Percentiles rank a stretch among this genome's conserved stretches.
Conservation (phyloP, 257 asterid species). For the Solanum etuberosum region DNA sequence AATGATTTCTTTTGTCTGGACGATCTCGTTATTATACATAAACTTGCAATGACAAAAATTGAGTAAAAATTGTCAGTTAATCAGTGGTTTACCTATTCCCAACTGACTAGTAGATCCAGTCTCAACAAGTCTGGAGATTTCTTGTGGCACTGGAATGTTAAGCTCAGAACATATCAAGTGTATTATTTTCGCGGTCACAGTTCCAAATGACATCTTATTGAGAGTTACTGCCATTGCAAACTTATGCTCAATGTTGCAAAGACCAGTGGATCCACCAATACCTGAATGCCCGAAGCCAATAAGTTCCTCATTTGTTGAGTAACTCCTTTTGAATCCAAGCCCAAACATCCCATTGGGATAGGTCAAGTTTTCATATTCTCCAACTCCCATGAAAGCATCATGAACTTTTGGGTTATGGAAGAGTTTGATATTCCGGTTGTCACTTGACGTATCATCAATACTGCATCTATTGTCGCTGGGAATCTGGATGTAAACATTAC, state of each 20-base stretch:
- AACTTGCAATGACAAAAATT: background rate
- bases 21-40: background rate
- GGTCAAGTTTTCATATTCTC: constrained; percentile 56
- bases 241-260: constrained; percentile 53
- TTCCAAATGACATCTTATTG: constrained; percentile 75
- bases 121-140: constrained; percentile 40
- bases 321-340: constrained; percentile 74
- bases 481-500: constrained; percentile 29
- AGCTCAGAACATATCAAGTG: constrained; percentile 85
- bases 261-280: constrained; percentile 90
- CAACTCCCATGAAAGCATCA: constrained; percentile 67
- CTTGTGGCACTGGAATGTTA: constrained; percentile 65
- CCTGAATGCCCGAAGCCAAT: constrained; percentile 95
- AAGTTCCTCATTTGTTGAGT: constrained; percentile 45
- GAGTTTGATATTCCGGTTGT: constrained; percentile 16
- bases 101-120: constrained; percentile 27
- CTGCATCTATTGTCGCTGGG: constrained; percentile 23
- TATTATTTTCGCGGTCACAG: constrained; percentile 67
- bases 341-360: constrained; percentile 60
- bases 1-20: background rate
- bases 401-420: constrained; percentile 52
- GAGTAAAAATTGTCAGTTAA: constrained; percentile 28
- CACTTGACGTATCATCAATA: background rate
- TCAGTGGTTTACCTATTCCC: constrained; percentile 42
- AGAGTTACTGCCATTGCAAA: constrained; percentile 73